Evolutionary conservation across 768 basidiomycete genomes (phyloP).

Genomic region (Cubamyces sp.): DNA sequence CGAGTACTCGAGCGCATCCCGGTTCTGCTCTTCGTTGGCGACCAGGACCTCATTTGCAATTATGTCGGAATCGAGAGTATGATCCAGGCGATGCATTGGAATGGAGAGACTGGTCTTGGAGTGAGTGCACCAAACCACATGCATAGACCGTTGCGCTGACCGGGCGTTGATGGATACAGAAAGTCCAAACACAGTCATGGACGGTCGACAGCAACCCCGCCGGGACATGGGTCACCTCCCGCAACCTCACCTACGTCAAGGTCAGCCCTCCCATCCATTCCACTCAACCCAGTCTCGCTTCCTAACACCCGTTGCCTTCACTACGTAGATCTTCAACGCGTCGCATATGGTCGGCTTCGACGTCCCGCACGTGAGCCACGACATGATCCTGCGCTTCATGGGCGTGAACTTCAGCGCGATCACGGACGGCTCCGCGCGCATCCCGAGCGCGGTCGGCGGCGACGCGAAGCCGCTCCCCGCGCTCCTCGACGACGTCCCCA

Average conservation of each 20-base stretch:
- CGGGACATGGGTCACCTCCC: slow-evolving; percentile 88
- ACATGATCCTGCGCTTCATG: slow-evolving; percentile 99
- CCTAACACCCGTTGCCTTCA: neutral
- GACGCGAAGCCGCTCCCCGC: slow-evolving; percentile 67
- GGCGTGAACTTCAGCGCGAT: slow-evolving; percentile 84
- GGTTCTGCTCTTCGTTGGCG: slow-evolving; percentile 91
- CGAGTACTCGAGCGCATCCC: slow-evolving; percentile 77
- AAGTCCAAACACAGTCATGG: slow-evolving; percentile 74
- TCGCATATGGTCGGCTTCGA: slow-evolving; percentile 97
- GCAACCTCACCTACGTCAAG: slow-evolving; percentile 94
- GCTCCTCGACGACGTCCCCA: slow-evolving; percentile 45
- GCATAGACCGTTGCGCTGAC: neutral
- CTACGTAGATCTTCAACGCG: slow-evolving; percentile 77
- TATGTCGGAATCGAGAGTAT: slow-evolving; percentile 88
- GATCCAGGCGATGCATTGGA: slow-evolving; percentile 86
- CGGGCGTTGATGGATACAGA: slow-evolving; percentile 40
- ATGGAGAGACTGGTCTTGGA: slow-evolving; percentile 79
- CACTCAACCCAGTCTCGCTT: neutral
- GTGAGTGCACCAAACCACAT: slow-evolving; percentile 49
- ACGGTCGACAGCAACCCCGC: slow-evolving; percentile 74
- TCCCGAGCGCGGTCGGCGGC: slow-evolving; percentile 81
- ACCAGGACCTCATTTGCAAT: slow-evolving; percentile 97
- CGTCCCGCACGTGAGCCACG: slow-evolving; percentile 84
- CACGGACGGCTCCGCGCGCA: slow-evolving; percentile 76
- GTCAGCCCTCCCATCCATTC: slow-evolving; percentile 41